These are phyloP conservation scores for Sextonia rubra DNA, from an alignment of 164 flowering plant genomes.

Conservation along the genomic window DNA sequence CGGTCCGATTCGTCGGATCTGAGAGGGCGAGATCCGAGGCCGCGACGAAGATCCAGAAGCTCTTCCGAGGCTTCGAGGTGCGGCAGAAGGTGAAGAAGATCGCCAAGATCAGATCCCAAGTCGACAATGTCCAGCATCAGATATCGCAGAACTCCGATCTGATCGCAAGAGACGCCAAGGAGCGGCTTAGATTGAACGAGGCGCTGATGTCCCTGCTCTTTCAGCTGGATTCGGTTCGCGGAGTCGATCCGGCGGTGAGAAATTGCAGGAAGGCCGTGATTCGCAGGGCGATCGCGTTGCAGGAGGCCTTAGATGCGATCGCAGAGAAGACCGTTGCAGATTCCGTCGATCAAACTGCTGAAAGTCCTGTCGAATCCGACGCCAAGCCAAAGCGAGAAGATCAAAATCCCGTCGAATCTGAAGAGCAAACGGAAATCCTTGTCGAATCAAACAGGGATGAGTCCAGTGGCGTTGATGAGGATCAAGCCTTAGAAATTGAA, in stretches of 20 bases:
- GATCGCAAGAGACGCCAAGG: slow-evolving; percentile 42
- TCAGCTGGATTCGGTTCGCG: slow-evolving; percentile 57
- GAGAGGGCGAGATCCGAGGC: slow-evolving; percentile 26
- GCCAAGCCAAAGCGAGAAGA: too few species aligned
- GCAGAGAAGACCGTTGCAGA: background rate
- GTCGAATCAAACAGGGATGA: too few species aligned
- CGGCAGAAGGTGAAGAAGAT: slow-evolving; percentile 55
- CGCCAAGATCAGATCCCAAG: slow-evolving; percentile 27
- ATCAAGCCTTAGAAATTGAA: background rate
- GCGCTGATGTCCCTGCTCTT: slow-evolving; percentile 56
- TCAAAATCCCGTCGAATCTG: too few species aligned
- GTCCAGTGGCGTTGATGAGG: background rate
- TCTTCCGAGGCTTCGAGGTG: slow-evolving; percentile 54
- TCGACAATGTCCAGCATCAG: slow-evolving; percentile 43
- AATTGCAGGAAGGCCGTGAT: slow-evolving; percentile 54
- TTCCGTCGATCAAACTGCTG: too few species aligned
- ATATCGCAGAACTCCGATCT: slow-evolving; percentile 25
- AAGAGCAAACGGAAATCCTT: too few species aligned
- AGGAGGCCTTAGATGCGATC: slow-evolving; percentile 48
- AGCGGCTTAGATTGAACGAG: slow-evolving; percentile 57
- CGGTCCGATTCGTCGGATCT: slow-evolving; percentile 39
- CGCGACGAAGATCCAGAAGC: slow-evolving; percentile 61
- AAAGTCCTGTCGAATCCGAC: too few species aligned
- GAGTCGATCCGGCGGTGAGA: slow-evolving; percentile 55
- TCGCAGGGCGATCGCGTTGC: slow-evolving; percentile 55